These are phyloP conservation scores for Sugiyamaella boreocaroliniensis DNA, from an alignment of 805 yeast species.

Conservation along the genomic window DNA sequence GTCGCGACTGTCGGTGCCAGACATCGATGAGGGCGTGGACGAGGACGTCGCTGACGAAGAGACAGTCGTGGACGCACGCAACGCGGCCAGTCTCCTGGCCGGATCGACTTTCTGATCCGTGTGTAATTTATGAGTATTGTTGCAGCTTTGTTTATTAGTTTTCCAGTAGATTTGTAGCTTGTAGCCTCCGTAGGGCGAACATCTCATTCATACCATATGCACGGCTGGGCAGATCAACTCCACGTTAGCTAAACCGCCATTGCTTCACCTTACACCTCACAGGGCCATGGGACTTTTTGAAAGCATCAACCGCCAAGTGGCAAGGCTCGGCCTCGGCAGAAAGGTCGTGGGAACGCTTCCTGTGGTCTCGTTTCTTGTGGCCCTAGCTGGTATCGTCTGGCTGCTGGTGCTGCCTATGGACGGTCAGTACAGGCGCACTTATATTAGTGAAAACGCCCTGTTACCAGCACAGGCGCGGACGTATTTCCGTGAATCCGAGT, in stretches of 20 bases:
- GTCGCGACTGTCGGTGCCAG: neutral
- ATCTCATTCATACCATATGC: too few relatives aligned
- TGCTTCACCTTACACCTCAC: neutral
- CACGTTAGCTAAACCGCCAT: neutral
- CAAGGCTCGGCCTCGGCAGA: slow-evolving; percentile 25
- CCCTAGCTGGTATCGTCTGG: slow-evolving; percentile 44
- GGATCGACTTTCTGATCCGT: slow-evolving; percentile 37
- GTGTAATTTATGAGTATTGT: neutral
- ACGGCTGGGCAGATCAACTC: neutral
- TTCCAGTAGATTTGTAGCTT: too few relatives aligned
- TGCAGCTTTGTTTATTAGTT: too few relatives aligned
- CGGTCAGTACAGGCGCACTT: slow-evolving; percentile 77
- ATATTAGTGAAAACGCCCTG: slow-evolving; percentile 91
- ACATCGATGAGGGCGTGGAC: slow-evolving; percentile 15
- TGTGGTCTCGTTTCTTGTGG: slow-evolving; percentile 24
- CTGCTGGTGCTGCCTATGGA: slow-evolving; percentile 61
- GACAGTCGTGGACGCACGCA: slow-evolving; percentile 62
- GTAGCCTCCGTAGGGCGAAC: too few relatives aligned
- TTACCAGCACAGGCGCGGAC: slow-evolving; percentile 95
- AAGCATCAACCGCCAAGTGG: slow-evolving; percentile 24
- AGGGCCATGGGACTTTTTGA: slow-evolving; percentile 32
- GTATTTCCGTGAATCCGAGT: slow-evolving; percentile 87
- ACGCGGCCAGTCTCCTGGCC: slow-evolving; percentile 78
- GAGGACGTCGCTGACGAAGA: slow-evolving; percentile 27
- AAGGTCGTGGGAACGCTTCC: slow-evolving; percentile 24